Evolutionary conservation across 257 asterid genomes (phyloP).

Genomic region (Solanum gracilifrons): DNA sequence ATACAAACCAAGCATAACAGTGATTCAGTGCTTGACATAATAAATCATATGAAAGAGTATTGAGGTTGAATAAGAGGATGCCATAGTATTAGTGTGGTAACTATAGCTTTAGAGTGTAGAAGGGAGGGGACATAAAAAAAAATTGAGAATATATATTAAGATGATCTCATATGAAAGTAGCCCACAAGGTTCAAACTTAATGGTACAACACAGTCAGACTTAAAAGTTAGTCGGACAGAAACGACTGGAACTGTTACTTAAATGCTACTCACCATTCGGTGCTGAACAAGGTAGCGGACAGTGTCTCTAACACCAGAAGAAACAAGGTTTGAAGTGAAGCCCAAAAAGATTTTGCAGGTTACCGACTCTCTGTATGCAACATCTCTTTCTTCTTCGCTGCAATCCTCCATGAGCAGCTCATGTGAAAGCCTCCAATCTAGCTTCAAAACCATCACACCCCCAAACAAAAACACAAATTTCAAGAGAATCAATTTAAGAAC

Average conservation of each 20-base stretch:
- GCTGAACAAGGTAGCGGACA: conserved; percentile 71
- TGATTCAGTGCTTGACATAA: background rate
- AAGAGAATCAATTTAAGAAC: background rate
- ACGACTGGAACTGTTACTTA: background rate
- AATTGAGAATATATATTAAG: background rate
- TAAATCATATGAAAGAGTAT: background rate
- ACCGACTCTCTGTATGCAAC: conserved; percentile 51
- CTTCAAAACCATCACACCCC: conserved; percentile 37
- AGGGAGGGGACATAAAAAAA: background rate
- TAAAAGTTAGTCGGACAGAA: background rate
- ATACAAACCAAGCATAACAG: background rate
- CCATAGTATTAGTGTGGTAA: background rate
- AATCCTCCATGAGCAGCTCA: conserved; percentile 55
- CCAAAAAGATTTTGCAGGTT: conserved; percentile 76
- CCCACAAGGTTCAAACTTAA: background rate
- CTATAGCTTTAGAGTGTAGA: background rate
- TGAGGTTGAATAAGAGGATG: background rate
- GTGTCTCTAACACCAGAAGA: conserved; percentile 88
- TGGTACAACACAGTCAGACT: background rate
- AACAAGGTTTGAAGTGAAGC: conserved; percentile 85
- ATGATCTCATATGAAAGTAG: background rate
- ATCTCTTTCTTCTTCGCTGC: conserved; percentile 55
- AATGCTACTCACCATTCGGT: conserved; percentile 64
- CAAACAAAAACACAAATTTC: conserved; percentile 1
- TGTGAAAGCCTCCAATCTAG: conserved; percentile 92